Evolutionary conservation across 257 asterid genomes (phyloP), one percentile per base, ranked within the genome.

Genomic region (Nicotiana benthamiana): DNA sequence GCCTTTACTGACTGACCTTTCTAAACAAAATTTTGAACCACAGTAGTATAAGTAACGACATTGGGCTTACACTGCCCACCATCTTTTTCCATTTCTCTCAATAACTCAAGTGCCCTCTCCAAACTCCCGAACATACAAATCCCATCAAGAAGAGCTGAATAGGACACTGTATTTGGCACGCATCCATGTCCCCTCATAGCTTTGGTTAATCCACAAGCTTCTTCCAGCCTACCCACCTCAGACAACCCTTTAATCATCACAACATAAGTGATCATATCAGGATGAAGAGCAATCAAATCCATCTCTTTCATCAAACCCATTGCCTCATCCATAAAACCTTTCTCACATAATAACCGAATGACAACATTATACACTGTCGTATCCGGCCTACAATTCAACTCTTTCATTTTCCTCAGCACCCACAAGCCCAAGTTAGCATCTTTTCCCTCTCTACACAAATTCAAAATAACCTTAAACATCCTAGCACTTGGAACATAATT

Each of bases 371-470:
- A 95, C 4, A 92, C 86, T 46, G 83, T 90, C 0, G 97, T 90
- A 56, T 95, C 99, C 0, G 97, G 98, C 79, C 94, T 80, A 74
- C 93, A 89, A 62, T 86, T 81, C 10, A 83, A 90, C 76, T 93
- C 98, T 90, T 90, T 90, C 97, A 93, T 92, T 79, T 87, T 89
- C 82, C 92, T 86, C 88, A 95, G 83, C 81, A 95, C 95, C 93
- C 89, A 86, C 72, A 95, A 81, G 11, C 93, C 96, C 90, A 91
- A 77, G 52, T 86, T 80, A 9, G 89, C 92, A 86, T 92, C 91
- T 81, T 92, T 89, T 52, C 94, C 98, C 28, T 90, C 94, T 80
- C 85, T 86, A 83, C 98, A 93, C 86, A 94, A 75, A 87, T 87
- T 88, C 86, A 94, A 87, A 27, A 94, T 81, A 80, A 90, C 90